phyloP scores from a whole-genome alignment of 179 eudicot genomes.

The Dionaea muscipula region DNA sequence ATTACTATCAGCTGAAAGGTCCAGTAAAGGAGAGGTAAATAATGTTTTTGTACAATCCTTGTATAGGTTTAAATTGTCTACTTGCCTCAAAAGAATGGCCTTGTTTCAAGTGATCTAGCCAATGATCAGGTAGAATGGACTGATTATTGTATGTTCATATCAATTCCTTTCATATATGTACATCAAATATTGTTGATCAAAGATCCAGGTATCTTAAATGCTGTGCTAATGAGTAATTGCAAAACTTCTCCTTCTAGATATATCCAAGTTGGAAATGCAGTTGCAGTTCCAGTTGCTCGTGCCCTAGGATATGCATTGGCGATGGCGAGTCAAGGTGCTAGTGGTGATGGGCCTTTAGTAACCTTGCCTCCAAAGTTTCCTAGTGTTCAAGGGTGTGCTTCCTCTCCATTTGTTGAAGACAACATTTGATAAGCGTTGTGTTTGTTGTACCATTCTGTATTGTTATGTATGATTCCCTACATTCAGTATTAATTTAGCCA shows the following conservation, averaged over 20 bases:
- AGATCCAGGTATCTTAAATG: too few relatives aligned
- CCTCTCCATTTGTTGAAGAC: conserved; percentile 16
- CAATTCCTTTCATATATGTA: too few relatives aligned
- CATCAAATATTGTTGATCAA: too few relatives aligned
- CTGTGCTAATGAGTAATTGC: neutral
- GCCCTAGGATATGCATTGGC: conserved; percentile 39
- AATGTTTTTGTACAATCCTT: too few relatives aligned
- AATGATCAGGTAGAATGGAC: too few relatives aligned
- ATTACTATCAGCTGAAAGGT: conserved; percentile 47
- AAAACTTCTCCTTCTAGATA: conserved; percentile 19
- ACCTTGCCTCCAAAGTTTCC: conserved; percentile 16
- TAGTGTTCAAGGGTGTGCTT: neutral
- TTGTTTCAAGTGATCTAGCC: too few relatives aligned
- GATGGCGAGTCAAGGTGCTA: conserved; percentile 21
- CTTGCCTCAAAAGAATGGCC: too few relatives aligned
- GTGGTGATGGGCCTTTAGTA: conserved; percentile 12
- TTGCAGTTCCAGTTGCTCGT: conserved; percentile 51
- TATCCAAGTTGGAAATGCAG: conserved; percentile 58
- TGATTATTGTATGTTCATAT: too few relatives aligned
- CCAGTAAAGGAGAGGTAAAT: conserved; percentile 53
- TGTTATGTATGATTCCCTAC: too few relatives aligned
- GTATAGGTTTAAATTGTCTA: neutral
- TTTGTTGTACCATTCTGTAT: neutral
- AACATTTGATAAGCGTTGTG: neutral
- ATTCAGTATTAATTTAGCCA: too few relatives aligned